Conservation (phyloP, 2,329 filamentous ascomycete species). For the Colletotrichum chrysophilum region DNA sequence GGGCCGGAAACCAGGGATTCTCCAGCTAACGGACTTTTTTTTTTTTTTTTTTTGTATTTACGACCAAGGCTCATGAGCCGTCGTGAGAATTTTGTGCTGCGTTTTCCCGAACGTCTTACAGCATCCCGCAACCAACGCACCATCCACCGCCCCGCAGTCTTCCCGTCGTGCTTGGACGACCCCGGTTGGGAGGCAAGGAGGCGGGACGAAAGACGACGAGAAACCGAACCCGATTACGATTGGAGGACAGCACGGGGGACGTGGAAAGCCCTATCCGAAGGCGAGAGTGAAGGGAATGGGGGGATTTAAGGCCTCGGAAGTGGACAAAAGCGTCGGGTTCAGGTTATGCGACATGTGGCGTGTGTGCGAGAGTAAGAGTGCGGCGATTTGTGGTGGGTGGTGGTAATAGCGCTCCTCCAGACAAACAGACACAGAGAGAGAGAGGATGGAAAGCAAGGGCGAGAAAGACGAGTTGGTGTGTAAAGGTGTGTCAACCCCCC, state of each 20-base stretch:
- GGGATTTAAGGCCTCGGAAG: not conserved
- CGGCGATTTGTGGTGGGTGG: not conserved
- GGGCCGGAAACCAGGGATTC: not conserved
- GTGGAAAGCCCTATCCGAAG: not conserved
- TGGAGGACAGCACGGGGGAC: not conserved
- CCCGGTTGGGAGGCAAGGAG: not conserved
- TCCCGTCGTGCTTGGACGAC: not conserved
- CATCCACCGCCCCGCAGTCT: not conserved
- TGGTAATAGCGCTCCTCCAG: not conserved
- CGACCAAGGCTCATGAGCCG: not conserved
- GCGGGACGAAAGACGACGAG: not conserved
- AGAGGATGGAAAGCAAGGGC: not conserved
- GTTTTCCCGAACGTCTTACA: not conserved
- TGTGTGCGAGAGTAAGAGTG: not conserved
- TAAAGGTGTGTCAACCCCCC: not conserved
- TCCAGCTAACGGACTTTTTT: not conserved
- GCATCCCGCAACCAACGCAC: not conserved
- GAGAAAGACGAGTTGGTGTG: not conserved
- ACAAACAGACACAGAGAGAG: not conserved
- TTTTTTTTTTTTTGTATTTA: not conserved
- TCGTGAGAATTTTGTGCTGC: not conserved
- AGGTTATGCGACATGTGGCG: not conserved
- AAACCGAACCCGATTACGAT: slow-evolving; percentile 17
- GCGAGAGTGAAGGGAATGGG: not conserved
- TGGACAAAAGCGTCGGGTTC: not conserved